Evolutionary conservation across 768 basidiomycete genomes (phyloP).

Genomic region (Podaxis sp.): DNA sequence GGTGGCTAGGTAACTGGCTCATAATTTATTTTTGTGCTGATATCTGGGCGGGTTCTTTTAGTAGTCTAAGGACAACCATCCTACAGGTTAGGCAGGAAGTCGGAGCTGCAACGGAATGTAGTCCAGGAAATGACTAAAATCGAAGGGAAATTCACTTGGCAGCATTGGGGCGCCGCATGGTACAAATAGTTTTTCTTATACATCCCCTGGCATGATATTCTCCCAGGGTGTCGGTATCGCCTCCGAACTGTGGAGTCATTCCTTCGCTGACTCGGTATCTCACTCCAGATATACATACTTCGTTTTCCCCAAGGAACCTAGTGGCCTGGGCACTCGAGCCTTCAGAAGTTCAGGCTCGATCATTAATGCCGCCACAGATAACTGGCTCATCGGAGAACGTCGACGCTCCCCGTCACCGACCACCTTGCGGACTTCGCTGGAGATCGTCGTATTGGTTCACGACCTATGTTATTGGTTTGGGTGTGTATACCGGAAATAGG

Average conservation of each 20-base stretch:
- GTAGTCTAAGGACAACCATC: too few relatives aligned
- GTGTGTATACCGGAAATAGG: slow-evolving; percentile 26
- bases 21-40: too few relatives aligned
- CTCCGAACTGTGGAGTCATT: background rate
- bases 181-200: background rate
- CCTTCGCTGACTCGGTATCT: background rate
- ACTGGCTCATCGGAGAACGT: background rate
- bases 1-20: too few relatives aligned
- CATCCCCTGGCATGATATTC: background rate
- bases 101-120: too few relatives aligned
- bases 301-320: background rate
- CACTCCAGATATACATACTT: background rate
- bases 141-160: background rate
- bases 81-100: too few relatives aligned
- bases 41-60: too few relatives aligned
- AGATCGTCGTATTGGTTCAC: slow-evolving; percentile 58
- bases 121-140: background rate
- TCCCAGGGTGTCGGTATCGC: background rate
- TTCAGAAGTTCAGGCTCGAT: background rate
- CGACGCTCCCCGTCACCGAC: background rate
- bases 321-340: background rate
- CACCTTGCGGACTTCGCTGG: slow-evolving; percentile 52
- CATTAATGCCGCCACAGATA: background rate
- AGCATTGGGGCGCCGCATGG: background rate
- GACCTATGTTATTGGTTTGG: slow-evolving; percentile 53